phyloP scores from a whole-genome alignment of 352 stramenopile species.

The Phytopythium ostracodes region DNA sequence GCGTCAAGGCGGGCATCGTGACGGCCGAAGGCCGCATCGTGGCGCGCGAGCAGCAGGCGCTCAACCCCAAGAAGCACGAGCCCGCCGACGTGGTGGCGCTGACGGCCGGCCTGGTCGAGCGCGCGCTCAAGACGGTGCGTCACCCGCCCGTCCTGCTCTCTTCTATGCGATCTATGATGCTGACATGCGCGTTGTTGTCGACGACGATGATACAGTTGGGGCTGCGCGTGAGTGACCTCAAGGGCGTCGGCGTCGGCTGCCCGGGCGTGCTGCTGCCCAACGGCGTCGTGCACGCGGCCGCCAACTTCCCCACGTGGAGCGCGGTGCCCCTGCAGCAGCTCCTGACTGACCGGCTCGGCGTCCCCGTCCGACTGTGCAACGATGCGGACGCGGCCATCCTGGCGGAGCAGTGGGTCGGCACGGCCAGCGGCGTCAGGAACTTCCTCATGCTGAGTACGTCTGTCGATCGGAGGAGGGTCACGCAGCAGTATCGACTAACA shows the following conservation, averaged over 20 bases:
- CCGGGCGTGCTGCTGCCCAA: constrained; percentile 45
- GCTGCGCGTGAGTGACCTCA: constrained; percentile 31
- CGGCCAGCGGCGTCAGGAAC: constrained; percentile 45
- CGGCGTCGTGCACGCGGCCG: constrained; percentile 57
- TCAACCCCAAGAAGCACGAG: constrained; percentile 31
- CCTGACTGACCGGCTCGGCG: constrained; percentile 33
- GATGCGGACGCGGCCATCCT: constrained; percentile 79
- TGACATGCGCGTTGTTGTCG: neutral
- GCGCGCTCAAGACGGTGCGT: constrained; percentile 38
- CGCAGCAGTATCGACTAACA: neutral
- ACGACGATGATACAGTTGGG: constrained; percentile 12
- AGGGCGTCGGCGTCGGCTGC: constrained; percentile 55
- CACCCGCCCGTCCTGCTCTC: neutral
- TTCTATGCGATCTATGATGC: too few relatives aligned
- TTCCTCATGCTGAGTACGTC: constrained; percentile 85
- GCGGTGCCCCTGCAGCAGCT: constrained; percentile 59
- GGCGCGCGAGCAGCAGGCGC: constrained; percentile 39
- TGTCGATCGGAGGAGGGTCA: neutral
- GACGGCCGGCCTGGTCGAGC: constrained; percentile 32
- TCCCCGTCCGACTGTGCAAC: constrained; percentile 51
- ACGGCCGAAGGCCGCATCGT: constrained; percentile 39
- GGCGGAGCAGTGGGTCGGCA: constrained; percentile 78
- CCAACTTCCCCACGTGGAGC: constrained; percentile 69
- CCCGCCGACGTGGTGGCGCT: constrained; percentile 51
- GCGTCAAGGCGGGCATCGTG: constrained; percentile 73